These are phyloP conservation scores for Lactuca saligna DNA, from an alignment of 129 eudicot species.

Conservation along the genomic window DNA sequence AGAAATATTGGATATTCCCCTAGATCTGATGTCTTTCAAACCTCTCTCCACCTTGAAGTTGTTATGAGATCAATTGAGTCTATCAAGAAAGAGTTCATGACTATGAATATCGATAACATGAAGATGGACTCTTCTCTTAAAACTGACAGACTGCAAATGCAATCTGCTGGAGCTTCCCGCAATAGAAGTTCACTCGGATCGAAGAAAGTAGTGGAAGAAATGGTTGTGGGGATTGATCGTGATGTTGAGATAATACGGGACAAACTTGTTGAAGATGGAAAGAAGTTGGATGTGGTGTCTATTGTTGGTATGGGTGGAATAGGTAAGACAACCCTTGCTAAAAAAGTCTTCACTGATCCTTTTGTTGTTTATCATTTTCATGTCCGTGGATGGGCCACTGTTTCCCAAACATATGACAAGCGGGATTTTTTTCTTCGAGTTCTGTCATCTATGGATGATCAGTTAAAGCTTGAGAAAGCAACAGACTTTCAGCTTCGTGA, in stretches of 20 bases:
- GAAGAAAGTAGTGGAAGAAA: neutral
- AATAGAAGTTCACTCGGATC: neutral
- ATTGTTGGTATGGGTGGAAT: constrained; percentile 35
- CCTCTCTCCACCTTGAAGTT: constrained; percentile 2
- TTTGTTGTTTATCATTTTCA: neutral
- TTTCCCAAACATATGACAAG: constrained; percentile 31
- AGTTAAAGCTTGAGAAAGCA: neutral
- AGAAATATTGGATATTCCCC: neutral
- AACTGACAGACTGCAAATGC: neutral
- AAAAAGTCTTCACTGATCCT: constrained; percentile 24
- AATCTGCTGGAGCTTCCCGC: neutral
- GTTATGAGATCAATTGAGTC: constrained; percentile 6
- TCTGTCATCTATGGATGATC: constrained; percentile 1
- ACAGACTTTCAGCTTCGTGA: neutral
- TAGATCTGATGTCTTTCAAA: neutral
- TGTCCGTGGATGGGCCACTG: constrained; percentile 18
- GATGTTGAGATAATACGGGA: constrained; percentile 8
- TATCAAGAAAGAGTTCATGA: neutral
- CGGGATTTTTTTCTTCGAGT: constrained; percentile 4
- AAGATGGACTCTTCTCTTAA: neutral
- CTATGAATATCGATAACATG: neutral
- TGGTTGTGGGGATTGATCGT: neutral
- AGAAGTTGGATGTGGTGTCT: neutral
- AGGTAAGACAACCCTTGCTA: constrained; percentile 44
- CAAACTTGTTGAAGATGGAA: neutral